Conservation (phyloP, 164 flowering plant species). For the Sedum album region DNA sequence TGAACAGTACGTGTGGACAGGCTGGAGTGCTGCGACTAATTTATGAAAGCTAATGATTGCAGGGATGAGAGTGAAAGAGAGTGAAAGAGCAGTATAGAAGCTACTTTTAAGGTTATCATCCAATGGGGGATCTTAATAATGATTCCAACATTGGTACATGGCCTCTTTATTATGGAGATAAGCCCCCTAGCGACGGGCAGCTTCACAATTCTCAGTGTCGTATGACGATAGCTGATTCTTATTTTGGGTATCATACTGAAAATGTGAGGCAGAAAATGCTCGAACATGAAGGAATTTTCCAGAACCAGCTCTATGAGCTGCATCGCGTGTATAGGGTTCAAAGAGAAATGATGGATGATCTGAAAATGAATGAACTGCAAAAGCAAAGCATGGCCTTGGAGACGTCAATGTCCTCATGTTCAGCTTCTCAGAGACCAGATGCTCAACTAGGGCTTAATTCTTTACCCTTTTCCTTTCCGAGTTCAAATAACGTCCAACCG, state of each 20-base stretch:
- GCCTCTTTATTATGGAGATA: constrained; percentile 57
- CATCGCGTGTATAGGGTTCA: constrained; percentile 84
- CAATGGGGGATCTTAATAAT: constrained; percentile 78
- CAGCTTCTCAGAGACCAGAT: constrained; percentile 41
- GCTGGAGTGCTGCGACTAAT: not conserved
- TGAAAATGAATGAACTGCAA: constrained; percentile 40
- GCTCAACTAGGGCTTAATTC: constrained; percentile 35
- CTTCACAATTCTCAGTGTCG: not conserved
- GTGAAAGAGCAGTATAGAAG: constrained; percentile 61
- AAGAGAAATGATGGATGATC: constrained; percentile 73
- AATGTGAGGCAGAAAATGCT: constrained; percentile 66
- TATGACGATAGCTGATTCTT: constrained; percentile 22
- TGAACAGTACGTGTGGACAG: not conserved
- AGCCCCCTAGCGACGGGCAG: constrained; percentile 39
- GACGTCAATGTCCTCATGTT: constrained; percentile 43
- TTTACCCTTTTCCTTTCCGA: constrained; percentile 23
- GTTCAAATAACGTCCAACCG: constrained; percentile 32
- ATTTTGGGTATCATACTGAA: constrained; percentile 53
- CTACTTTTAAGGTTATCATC: constrained; percentile 50
- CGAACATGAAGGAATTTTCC: constrained; percentile 70
- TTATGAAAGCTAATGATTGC: constrained; percentile 10
- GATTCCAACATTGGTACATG: constrained; percentile 60
- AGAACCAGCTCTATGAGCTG: constrained; percentile 78
- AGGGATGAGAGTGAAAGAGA: constrained; percentile 90
- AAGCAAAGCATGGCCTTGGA: constrained; percentile 18